Conservation (phyloP, 2,329 filamentous ascomycete genomes). For the Beauveria sp. region DNA sequence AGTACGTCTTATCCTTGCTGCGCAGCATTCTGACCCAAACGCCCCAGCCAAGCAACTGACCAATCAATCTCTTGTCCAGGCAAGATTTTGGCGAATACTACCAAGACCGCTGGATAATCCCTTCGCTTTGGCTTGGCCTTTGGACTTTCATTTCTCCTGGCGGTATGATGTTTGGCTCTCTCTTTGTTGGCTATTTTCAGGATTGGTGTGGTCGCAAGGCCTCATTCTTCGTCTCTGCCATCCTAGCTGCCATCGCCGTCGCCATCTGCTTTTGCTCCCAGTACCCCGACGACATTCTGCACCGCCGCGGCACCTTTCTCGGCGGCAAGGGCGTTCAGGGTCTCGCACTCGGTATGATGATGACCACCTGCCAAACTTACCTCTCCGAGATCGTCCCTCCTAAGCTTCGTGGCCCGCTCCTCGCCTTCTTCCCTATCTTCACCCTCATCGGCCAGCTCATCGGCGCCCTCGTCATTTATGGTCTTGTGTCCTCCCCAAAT, state of each 20-base stretch:
- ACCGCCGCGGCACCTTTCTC: conserved; percentile 32
- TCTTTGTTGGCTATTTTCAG: conserved; percentile 30
- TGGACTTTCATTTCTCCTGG: conserved; percentile 34
- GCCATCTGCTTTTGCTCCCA: conserved; percentile 22
- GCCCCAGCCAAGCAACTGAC: not conserved
- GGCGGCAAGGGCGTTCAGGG: conserved; percentile 39
- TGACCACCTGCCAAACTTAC: conserved; percentile 37
- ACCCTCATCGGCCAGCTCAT: conserved; percentile 40
- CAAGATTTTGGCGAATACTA: conserved; percentile 27
- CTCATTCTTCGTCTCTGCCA: conserved; percentile 27
- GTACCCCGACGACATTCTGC: conserved; percentile 15
- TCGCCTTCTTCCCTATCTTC: conserved; percentile 42
- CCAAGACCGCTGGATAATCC: conserved; percentile 27
- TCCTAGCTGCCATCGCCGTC: conserved; percentile 30
- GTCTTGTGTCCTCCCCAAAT: conserved; percentile 19
- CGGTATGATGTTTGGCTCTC: conserved; percentile 30
- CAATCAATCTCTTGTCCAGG: conserved; percentile 8
- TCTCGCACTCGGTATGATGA: conserved; percentile 35
- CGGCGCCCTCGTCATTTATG: conserved; percentile 34
- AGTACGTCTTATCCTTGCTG: conserved; percentile 13
- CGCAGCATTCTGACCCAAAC: not conserved
- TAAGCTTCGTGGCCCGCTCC: conserved; percentile 35
- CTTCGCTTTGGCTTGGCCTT: conserved; percentile 36
- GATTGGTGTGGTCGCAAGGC: conserved; percentile 31
- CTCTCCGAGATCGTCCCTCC: conserved; percentile 42